phyloP scores from a whole-genome alignment of 1,284 basidiomycete genomes.

The Chondrostereum purpureum region DNA sequence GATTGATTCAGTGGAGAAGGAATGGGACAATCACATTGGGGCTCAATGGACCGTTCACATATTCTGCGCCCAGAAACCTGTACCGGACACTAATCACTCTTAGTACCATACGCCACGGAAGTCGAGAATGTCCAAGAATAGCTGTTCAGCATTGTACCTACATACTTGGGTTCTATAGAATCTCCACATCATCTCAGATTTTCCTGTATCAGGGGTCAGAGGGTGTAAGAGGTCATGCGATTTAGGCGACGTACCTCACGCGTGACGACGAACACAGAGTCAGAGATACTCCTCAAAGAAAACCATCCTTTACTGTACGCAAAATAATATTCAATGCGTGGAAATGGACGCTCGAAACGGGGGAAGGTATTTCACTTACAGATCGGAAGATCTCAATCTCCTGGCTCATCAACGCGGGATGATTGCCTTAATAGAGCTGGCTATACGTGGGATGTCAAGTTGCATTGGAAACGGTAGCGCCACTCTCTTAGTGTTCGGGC shows the following conservation, averaged over 20 bases:
- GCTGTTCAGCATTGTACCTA: too few relatives aligned
- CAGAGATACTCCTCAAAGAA: conserved; percentile 12
- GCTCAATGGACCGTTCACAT: conserved; percentile 4
- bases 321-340: conserved; percentile 12
- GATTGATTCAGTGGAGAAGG: conserved; percentile 12
- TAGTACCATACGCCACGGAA: too few relatives aligned
- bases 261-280: conserved; percentile 12
- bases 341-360: background rate
- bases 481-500: conserved; percentile 44
- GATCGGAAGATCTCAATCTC: conserved; percentile 22
- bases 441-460: conserved; percentile 32
- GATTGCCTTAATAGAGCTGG: conserved; percentile 32
- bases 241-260: conserved; percentile 14
- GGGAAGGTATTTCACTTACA: conserved; percentile 10
- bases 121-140: too few relatives aligned
- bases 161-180: too few relatives aligned
- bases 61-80: conserved; percentile 12
- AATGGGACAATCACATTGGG: conserved; percentile 11
- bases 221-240: too few relatives aligned
- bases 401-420: conserved; percentile 21
- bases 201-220: too few relatives aligned
- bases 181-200: too few relatives aligned
- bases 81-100: too few relatives aligned
- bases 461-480: conserved; percentile 32
- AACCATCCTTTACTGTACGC: conserved; percentile 14